Evolutionary conservation across 495 filamentous ascomycete species (phyloP).

Genomic region (Talaromyces borbonicus): DNA sequence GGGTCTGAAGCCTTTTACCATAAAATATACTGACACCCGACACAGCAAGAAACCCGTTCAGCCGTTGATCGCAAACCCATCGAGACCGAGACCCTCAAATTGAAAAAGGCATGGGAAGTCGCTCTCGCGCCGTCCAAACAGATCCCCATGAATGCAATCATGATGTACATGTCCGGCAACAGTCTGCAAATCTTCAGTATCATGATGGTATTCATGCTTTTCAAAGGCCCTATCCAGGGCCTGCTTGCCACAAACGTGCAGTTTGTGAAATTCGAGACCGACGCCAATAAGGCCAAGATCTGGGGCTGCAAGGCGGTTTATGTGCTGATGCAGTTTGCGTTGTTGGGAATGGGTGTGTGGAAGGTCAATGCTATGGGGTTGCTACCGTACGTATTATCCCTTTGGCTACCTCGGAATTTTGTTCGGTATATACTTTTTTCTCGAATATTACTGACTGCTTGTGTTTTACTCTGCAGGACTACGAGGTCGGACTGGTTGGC

Average conservation of each 20-base stretch:
- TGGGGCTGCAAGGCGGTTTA: constrained; percentile 77
- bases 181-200: constrained; percentile 98
- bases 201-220: constrained; percentile 99
- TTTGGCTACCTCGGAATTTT: too few species aligned
- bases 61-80: constrained; percentile 36
- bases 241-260: constrained; percentile 66
- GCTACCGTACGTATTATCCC: constrained; percentile 58
- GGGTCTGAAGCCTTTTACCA: not conserved
- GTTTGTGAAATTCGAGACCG: constrained; percentile 82
- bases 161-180: constrained; percentile 99
- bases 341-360: constrained; percentile 82
- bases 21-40: constrained; percentile 24
- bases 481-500: constrained; percentile 93
- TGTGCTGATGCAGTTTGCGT: constrained; percentile 72
- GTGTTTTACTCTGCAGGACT: constrained; percentile 62
- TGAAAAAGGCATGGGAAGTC: constrained; percentile 99
- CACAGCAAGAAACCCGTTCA: constrained; percentile 20
- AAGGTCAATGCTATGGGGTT: constrained; percentile 96
- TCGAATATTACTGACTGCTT: constrained; percentile 4
- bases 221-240: constrained; percentile 89
- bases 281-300: constrained; percentile 61
- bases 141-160: constrained; percentile 95
- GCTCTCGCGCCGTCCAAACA: constrained; percentile 89
- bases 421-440: not conserved
- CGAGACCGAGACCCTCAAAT: constrained; percentile 87